Base-by-base conservation (phyloP, 1,139 yeast species). In the Ogataea hybrid region DNA sequence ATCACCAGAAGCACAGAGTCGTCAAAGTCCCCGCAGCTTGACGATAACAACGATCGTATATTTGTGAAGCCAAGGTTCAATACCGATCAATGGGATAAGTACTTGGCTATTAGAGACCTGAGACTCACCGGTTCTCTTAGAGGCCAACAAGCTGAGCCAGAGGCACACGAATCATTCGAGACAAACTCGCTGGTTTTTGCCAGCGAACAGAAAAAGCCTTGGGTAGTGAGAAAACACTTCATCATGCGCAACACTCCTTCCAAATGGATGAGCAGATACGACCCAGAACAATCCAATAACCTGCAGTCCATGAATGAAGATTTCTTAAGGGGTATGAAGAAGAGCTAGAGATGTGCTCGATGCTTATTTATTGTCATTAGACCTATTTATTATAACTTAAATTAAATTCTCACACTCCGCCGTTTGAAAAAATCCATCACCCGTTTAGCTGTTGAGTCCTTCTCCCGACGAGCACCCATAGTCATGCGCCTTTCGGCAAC, bases 391-490 rank as follows among this genome's bases (percentile, higher is more conserved):
- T 30, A 35, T 34, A 20, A 20, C 41, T 17, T n/a, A 12, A 25
- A n/a, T n/a, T n/a, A n/a, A n/a, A 61, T 61, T 48, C 67, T 57
- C 43, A 77, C 77, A 61, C 90, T 84, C 65, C 88, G 77, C 63
- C 92, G 75, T 61, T 83, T 84, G 67, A 84, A 84, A 60, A 84
- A 84, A 61, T 84, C 90, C 78, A 84, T 79, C 20, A 84, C 90
- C 55, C 80, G 81, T 56, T 81, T 77, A 11, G 90, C 87, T 2
- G 90, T 84, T 42, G 89, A 81, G 52, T 79, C 84, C 50, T 73
- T 76, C 50, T 42, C 39, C 11, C 49, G 32, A 25, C 49, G 46
- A 5, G 46, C 47, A 7, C 45, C 44, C 48, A 52, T 42, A 4
- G 54, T 46, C 43, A 48, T 41, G 30, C 56, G 49, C 20, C 47